Percentiles rank a stretch among this genome's conserved stretches.
phyloP scores from a whole-genome alignment of 768 basidiomycete species.

The Boletus pseudo-olivaceus region DNA sequence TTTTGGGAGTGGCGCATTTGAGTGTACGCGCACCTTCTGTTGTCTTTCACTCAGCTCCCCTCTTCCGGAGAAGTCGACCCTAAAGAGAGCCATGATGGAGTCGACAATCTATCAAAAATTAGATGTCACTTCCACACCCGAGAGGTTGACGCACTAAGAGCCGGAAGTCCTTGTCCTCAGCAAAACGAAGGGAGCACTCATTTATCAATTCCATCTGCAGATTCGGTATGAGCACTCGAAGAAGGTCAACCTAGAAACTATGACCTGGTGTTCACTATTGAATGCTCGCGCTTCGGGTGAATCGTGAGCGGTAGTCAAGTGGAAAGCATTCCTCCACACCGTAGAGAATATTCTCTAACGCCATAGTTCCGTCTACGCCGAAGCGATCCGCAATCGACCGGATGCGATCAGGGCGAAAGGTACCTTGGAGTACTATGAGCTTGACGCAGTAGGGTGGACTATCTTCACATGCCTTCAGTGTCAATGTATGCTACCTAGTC shows the following conservation, averaged over 20 bases:
- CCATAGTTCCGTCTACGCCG: conserved; percentile 86
- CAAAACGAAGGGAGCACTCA: conserved; percentile 82
- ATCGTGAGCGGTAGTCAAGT: conserved; percentile 6
- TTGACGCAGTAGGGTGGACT: conserved; percentile 9
- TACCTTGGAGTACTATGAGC: conserved; percentile 48
- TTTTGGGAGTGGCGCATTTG: background rate
- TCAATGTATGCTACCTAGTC: conserved; percentile 85
- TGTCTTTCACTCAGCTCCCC: conserved; percentile 93
- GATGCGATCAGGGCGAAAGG: conserved; percentile 93
- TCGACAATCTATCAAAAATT: conserved; percentile 70
- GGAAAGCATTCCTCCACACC: conserved; percentile 40
- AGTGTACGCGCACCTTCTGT: conserved; percentile 59
- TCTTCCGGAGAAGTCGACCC: conserved; percentile 89
- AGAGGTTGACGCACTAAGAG: conserved; percentile 48
- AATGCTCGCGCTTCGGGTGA: conserved; percentile 67
- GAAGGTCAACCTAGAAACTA: background rate
- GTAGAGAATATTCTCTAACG: conserved; percentile 88
- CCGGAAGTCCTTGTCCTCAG: conserved; percentile 83
- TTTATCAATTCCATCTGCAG: conserved; percentile 86
- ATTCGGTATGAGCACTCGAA: conserved; percentile 5
- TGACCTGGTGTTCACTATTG: conserved; percentile 89
- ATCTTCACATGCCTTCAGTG: conserved; percentile 58
- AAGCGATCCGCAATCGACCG: conserved; percentile 88
- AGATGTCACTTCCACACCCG: background rate
- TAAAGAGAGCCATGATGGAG: conserved; percentile 95